Conservation (phyloP, 352 stramenopile species). For the Phytopythium oedochilum region DNA sequence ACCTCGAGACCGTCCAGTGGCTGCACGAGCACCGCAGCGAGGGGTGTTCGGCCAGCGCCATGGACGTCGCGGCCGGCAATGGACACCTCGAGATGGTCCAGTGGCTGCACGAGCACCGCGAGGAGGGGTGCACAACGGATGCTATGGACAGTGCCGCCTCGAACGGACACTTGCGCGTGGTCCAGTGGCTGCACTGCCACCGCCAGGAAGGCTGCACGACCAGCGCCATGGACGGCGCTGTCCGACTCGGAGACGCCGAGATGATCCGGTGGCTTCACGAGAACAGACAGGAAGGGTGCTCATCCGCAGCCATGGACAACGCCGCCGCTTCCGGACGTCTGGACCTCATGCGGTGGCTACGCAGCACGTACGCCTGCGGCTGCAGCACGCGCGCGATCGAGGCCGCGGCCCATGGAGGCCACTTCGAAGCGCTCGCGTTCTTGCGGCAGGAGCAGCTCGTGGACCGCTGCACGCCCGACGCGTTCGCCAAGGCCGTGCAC, state of each 20-base stretch:
- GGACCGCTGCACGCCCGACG: conserved; percentile 22
- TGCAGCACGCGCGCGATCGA: conserved; percentile 20
- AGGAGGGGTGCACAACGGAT: conserved; percentile 17
- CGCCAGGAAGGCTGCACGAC: conserved; percentile 22
- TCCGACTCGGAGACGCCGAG: conserved; percentile 13
- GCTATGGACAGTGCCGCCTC: conserved; percentile 21
- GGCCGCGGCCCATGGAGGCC: conserved; percentile 14
- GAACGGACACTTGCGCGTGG: conserved; percentile 11
- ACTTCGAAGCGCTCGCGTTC: conserved; percentile 18
- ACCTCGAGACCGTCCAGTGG: conserved; percentile 8
- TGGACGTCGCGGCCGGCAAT: conserved; percentile 20
- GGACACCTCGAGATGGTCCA: conserved; percentile 22
- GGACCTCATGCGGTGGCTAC: conserved; percentile 12
- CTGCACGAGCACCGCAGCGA: conserved; percentile 10
- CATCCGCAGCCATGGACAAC: conserved; percentile 19
- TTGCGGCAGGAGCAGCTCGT: conserved; percentile 14
- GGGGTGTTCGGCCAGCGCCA: conserved; percentile 17
- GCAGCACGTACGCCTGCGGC: background rate
- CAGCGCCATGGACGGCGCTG: conserved; percentile 19
- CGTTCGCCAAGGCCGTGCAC: conserved; percentile 18
- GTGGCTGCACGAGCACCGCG: conserved; percentile 23
- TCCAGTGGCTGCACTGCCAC: conserved; percentile 21
- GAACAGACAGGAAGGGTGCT: conserved; percentile 21
- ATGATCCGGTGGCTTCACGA: conserved; percentile 24
- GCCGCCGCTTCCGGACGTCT: conserved; percentile 13